These are phyloP conservation scores for Fusarium tanahbumbuense DNA, from an alignment of 2,329 filamentous ascomycete species.

Conservation along the genomic window DNA sequence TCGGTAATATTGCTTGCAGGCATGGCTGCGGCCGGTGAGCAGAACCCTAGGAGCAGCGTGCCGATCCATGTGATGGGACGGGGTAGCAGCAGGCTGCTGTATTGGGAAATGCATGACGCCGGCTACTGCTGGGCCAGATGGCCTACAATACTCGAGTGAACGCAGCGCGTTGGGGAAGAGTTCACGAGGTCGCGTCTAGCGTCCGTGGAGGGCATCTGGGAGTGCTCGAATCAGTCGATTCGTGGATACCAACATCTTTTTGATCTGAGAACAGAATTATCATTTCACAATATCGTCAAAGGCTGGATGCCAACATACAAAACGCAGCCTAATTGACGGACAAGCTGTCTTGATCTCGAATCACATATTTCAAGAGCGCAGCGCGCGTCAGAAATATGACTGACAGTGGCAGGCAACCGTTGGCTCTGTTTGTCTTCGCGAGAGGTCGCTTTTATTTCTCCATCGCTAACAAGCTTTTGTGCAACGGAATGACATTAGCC, in stretches of 20 bases:
- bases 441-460: not conserved
- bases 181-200: conserved; percentile 46
- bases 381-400: conserved; percentile 20
- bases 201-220: conserved; percentile 28
- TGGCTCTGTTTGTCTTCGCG: not conserved
- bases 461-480: conserved; percentile 5
- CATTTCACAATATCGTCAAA: conserved; percentile 27
- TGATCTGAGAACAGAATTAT: conserved; percentile 14
- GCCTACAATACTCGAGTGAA: conserved; percentile 32
- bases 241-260: conserved; percentile 4
- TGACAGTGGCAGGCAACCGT: not conserved
- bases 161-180: conserved; percentile 36
- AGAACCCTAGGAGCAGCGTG: conserved; percentile 32
- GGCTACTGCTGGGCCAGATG: conserved; percentile 33
- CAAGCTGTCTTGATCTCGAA: conserved; percentile 10
- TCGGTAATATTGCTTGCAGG: conserved; percentile 42
- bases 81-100: conserved; percentile 42
- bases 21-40: conserved; percentile 46
- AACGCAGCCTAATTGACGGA: not conserved
- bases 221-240: not conserved
- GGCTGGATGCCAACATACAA: not conserved
- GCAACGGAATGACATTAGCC: conserved; percentile 11
- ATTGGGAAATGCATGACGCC: conserved; percentile 46
- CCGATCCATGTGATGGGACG: conserved; percentile 46
- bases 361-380: conserved; percentile 28